phyloP scores from a whole-genome alignment of 352 stramenopile species.

The Phytopythium ostracodes region DNA sequence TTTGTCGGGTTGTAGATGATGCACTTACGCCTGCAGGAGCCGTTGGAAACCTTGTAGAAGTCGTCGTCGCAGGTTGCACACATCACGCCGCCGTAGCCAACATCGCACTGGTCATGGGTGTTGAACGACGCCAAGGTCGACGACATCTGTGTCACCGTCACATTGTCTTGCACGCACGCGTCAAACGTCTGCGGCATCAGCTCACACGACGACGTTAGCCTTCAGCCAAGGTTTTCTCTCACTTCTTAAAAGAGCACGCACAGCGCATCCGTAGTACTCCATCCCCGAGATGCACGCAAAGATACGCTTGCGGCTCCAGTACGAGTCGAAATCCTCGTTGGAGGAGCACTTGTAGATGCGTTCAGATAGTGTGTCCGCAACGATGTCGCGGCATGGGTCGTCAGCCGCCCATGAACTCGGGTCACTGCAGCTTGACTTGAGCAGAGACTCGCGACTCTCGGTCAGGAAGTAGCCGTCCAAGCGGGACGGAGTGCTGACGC shows the following conservation, averaged over 20 bases:
- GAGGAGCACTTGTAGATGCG: slow-evolving; percentile 44
- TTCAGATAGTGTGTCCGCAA: slow-evolving; percentile 22
- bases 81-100: slow-evolving; percentile 45
- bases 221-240: background rate
- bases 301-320: slow-evolving; percentile 53
- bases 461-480: slow-evolving; percentile 45
- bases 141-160: background rate
- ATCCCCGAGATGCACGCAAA: slow-evolving; percentile 54
- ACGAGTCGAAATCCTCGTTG: slow-evolving; percentile 30
- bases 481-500: slow-evolving; percentile 38
- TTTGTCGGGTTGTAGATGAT: background rate
- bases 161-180: slow-evolving; percentile 21
- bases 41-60: slow-evolving; percentile 61
- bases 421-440: slow-evolving; percentile 30
- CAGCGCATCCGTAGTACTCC: slow-evolving; percentile 62
- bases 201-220: background rate
- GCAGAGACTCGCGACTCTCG: slow-evolving; percentile 32
- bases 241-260: slow-evolving; percentile 14
- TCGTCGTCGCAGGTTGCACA: slow-evolving; percentile 36
- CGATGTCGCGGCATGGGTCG: slow-evolving; percentile 47
- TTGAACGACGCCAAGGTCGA: slow-evolving; percentile 7
- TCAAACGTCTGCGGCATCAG: slow-evolving; percentile 16
- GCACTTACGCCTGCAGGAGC: slow-evolving; percentile 51
- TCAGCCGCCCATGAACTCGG: slow-evolving; percentile 30
- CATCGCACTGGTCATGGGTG: slow-evolving; percentile 29